Conservation (phyloP, 495 filamentous ascomycete genomes). For the Tirmania nivea region DNA sequence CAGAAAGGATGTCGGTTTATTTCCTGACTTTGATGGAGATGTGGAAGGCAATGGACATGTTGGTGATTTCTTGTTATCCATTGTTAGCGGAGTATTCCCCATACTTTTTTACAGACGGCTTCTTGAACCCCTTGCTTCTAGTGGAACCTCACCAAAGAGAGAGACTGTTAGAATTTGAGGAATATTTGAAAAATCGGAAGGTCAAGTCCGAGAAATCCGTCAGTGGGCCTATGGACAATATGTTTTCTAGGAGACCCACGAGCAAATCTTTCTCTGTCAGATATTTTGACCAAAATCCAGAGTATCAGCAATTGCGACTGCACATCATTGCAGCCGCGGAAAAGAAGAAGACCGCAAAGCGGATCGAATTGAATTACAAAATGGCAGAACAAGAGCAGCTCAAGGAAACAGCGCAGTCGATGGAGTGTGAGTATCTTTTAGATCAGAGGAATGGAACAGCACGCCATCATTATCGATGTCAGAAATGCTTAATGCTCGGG, state of each 20-base stretch:
- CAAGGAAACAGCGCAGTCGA: slow-evolving; percentile 7
- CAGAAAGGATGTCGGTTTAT: slow-evolving; percentile 36
- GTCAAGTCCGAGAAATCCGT: slow-evolving; percentile 1
- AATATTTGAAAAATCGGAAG: slow-evolving; percentile 23
- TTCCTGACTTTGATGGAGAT: slow-evolving; percentile 37
- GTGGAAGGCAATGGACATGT: slow-evolving; percentile 40
- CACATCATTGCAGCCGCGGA: slow-evolving; percentile 25
- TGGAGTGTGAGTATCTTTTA: neutral
- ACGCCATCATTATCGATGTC: neutral
- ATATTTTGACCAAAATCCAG: slow-evolving; percentile 29
- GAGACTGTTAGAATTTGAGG: slow-evolving; percentile 28
- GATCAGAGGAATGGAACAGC: too few relatives aligned
- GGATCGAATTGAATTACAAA: slow-evolving; percentile 22
- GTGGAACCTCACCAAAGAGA: slow-evolving; percentile 28
- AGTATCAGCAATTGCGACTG: slow-evolving; percentile 23
- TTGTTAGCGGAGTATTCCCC: slow-evolving; percentile 33
- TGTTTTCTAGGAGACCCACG: slow-evolving; percentile 22
- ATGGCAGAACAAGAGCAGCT: slow-evolving; percentile 20
- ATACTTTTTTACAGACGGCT: slow-evolving; percentile 20
- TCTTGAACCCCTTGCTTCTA: slow-evolving; percentile 31
- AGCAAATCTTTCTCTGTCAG: slow-evolving; percentile 28
- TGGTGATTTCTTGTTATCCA: slow-evolving; percentile 21
- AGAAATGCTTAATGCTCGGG: slow-evolving; percentile 19
- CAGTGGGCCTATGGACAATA: slow-evolving; percentile 4
- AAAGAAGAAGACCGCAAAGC: slow-evolving; percentile 21